Percentiles rank a stretch among this genome's conserved stretches.
These are phyloP conservation scores for Hygrocybe punicea DNA, from an alignment of 768 basidiomycete species.

Conservation along the genomic window DNA sequence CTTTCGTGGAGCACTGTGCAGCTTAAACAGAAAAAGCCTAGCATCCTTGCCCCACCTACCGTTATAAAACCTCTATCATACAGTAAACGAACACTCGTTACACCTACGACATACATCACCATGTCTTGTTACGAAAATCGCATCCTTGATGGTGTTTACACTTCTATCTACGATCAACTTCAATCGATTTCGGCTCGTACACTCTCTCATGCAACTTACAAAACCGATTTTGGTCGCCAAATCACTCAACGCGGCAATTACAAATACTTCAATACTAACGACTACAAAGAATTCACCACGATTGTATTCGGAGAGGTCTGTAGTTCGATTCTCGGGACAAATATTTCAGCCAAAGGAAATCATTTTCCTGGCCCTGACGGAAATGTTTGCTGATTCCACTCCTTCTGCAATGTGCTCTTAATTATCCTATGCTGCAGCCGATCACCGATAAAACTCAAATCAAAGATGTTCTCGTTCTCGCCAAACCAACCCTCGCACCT, in stretches of 20 bases:
- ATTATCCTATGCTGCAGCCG: background rate
- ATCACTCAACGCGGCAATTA: background rate
- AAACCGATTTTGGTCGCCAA: background rate
- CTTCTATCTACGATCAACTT: too few relatives aligned
- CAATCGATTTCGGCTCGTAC: too few relatives aligned
- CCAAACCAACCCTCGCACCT: background rate
- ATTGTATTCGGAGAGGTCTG: slow-evolving; percentile 12
- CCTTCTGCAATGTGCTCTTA: background rate
- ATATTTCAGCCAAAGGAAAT: slow-evolving; percentile 13
- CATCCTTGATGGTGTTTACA: too few relatives aligned
- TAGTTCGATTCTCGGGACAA: background rate
- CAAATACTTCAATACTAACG: background rate
- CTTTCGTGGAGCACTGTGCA: too few relatives aligned
- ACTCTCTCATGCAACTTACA: background rate
- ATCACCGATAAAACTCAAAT: slow-evolving; percentile 4
- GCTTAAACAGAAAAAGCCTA: too few relatives aligned
- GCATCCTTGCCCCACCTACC: too few relatives aligned
- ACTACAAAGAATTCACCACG: background rate
- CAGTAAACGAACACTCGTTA: too few relatives aligned
- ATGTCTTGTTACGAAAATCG: too few relatives aligned
- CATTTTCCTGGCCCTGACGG: slow-evolving; percentile 7
- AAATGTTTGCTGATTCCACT: background rate
- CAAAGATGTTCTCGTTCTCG: slow-evolving; percentile 13
- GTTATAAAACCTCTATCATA: too few relatives aligned
- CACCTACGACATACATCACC: too few relatives aligned